Conservation (phyloP, 225 moss, liverwort and hornwort species). For the Asterella californica region DNA sequence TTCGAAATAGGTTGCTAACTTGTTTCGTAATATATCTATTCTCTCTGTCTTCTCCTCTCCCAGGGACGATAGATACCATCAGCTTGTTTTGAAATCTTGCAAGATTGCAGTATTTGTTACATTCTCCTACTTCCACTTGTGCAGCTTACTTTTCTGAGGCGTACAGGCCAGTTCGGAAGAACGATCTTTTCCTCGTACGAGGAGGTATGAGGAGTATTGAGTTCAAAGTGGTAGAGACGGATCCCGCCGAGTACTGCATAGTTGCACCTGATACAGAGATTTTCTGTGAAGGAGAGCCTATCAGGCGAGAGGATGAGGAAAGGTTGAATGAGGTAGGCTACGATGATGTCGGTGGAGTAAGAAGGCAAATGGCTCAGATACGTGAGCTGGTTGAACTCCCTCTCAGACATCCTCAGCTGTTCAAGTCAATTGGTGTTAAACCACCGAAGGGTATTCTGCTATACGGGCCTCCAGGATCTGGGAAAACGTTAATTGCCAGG, state of each 20-base stretch:
- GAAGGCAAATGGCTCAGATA: conserved; percentile 91
- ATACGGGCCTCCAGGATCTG: conserved; percentile 91
- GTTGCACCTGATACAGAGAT: conserved; percentile 88
- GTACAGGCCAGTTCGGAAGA: conserved; percentile 69
- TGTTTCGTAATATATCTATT: too few relatives aligned
- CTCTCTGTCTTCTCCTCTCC: not conserved
- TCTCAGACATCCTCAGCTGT: conserved; percentile 76
- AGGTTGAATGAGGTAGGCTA: conserved; percentile 85
- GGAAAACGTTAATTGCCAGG: conserved; percentile 83
- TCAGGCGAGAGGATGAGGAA: conserved; percentile 92
- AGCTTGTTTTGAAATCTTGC: too few relatives aligned
- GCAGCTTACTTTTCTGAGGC: conserved; percentile 87
- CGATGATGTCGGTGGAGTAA: conserved; percentile 93
- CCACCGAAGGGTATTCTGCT: conserved; percentile 89
- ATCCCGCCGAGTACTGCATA: conserved; percentile 80
- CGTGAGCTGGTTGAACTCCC: conserved; percentile 84
- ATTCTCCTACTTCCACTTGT: not conserved
- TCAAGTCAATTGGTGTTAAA: conserved; percentile 70
- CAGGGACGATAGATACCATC: too few relatives aligned
- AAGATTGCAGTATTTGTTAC: not conserved
- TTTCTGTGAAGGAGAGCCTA: conserved; percentile 87
- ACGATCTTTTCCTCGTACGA: conserved; percentile 65
- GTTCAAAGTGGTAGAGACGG: conserved; percentile 76
- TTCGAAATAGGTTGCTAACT: not conserved
- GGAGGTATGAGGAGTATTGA: conserved; percentile 81